Base-by-base conservation (phyloP, 169 alveolate species). In the Cytauxzoon felis region DNA sequence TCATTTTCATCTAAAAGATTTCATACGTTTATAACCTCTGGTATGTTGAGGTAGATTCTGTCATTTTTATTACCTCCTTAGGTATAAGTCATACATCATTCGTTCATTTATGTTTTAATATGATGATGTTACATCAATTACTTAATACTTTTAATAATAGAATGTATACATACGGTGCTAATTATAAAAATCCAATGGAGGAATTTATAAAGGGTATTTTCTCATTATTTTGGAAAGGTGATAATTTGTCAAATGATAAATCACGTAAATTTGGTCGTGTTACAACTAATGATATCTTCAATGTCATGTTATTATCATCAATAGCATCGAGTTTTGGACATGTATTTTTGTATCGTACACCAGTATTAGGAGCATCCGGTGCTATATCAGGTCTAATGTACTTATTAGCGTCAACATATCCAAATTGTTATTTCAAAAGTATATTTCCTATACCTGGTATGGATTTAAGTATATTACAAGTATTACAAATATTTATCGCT, bases 351-450 rank as follows among this genome's bases (percentile, higher is more conserved):
- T 73, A 73, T 48, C 27, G 62, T 19, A 80, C 78, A 42, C 88
- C 87, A 38, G 70, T 86, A n/a, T 32, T 80, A 29, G 91, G 91
- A 18, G 91, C 91, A 13, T 80, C 89, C 0, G 91, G 91, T 30
- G 79, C 89, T n/a, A 79, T 86, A 26, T 81, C 87, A 65, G 91
- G 91, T 0, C 82, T 86, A 11, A 29, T 81, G 19, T 86, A 69
- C 33, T 59, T 80, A 40, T 42, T 86, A 57, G 84, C 91, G 9
- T 57, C 89, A 26, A 70, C 87, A 27, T 78, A 71, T 59, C 91
- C 91, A 9, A 86, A 80, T 64, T 81, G 81, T 38, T 62, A 59
- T 38, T 86, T 86, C 52, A 64, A 76, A 36, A 81, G 88, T 0
- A 54, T 86, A 13, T 86, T 86, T 18, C 91, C 91, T 8, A 61